Conservation (phyloP, 208 protist species). For the Wallacemonas sp. region DNA sequence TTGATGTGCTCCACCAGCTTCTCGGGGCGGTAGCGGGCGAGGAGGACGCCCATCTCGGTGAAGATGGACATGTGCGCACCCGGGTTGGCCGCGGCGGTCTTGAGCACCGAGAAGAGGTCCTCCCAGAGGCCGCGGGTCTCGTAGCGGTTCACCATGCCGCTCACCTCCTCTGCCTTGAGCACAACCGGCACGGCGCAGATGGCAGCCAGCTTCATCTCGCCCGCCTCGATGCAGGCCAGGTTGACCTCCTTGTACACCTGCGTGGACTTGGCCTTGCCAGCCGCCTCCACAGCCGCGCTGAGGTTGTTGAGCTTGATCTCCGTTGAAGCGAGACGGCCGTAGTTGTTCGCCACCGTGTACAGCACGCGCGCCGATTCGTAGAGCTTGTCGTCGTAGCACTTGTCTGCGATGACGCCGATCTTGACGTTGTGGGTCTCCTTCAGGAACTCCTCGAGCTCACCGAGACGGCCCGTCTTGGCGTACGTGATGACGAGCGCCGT, state of each 20-base stretch:
- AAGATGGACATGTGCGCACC: conserved; percentile 99
- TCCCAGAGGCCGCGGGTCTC: conserved; percentile 93
- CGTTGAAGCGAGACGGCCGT: conserved; percentile 94
- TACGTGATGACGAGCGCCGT: conserved; percentile 97
- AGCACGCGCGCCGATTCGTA: conserved; percentile 99
- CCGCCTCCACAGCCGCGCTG: conserved; percentile 97
- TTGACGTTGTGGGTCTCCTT: conserved; percentile 96
- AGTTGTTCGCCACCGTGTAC: conserved; percentile 98
- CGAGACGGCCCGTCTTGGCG: conserved; percentile 96
- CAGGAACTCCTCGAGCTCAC: conserved; percentile 99
- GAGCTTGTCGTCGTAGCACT: conserved; percentile 97
- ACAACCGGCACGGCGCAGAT: conserved; percentile 98
- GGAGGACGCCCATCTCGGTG: conserved; percentile 99
- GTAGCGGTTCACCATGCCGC: conserved; percentile 91
- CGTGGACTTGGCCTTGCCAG: conserved; percentile 97
- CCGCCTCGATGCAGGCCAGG: conserved; percentile 97
- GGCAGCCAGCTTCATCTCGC: conserved; percentile 98
- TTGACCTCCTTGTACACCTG: conserved; percentile 97
- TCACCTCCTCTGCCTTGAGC: conserved; percentile 97
- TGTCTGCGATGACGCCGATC: conserved; percentile 96
- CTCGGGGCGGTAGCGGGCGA: conserved; percentile 98
- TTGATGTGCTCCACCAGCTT: conserved; percentile 99
- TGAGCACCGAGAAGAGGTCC: conserved; percentile 95
- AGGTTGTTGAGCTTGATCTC: conserved; percentile 96
- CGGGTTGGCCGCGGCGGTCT: conserved; percentile 93